Conservation (phyloP, 164 flowering plant species). For the Litsea cubeba region DNA sequence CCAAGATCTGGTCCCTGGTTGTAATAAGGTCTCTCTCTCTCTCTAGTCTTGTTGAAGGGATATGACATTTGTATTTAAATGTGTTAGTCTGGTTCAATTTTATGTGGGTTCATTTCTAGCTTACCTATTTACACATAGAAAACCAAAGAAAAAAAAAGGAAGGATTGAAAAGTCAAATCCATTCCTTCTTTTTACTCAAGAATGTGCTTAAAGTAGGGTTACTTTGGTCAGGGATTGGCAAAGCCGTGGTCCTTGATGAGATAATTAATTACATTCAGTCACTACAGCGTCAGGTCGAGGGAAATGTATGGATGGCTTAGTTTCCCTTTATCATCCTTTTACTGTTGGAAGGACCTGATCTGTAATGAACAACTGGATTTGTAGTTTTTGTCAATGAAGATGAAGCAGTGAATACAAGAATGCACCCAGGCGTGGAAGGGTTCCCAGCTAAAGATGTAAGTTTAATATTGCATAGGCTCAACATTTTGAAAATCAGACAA, state of each 20-base stretch:
- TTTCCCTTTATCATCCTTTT: not conserved
- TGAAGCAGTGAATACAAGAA: slow-evolving; percentile 88
- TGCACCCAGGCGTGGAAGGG: slow-evolving; percentile 47
- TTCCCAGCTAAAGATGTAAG: slow-evolving; percentile 80
- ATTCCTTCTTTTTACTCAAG: not conserved
- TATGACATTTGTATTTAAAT: too few species aligned
- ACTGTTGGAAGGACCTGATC: slow-evolving; percentile 9
- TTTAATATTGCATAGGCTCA: slow-evolving; percentile 7
- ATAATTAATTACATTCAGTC: slow-evolving; percentile 87
- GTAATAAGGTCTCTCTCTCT: slow-evolving; percentile 61
- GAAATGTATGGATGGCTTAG: slow-evolving; percentile 12
- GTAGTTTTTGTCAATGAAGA: slow-evolving; percentile 95
- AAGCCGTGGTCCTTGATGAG: slow-evolving; percentile 85
- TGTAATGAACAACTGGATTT: slow-evolving; percentile 14
- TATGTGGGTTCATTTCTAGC: not conserved
- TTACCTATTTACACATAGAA: not conserved
- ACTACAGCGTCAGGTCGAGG: slow-evolving; percentile 82
- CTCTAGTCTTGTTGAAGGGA: not conserved
- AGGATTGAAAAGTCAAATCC: too few species aligned
- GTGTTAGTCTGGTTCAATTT: too few species aligned
- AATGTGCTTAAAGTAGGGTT: not conserved
- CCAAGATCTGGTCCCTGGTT: slow-evolving; percentile 96
- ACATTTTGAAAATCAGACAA: too few species aligned
- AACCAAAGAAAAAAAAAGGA: not conserved
- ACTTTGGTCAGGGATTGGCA: slow-evolving; percentile 57